Evolutionary conservation across 371 early-diverging fungal genomes (phyloP).

Genomic region (Mortierella sp.): DNA sequence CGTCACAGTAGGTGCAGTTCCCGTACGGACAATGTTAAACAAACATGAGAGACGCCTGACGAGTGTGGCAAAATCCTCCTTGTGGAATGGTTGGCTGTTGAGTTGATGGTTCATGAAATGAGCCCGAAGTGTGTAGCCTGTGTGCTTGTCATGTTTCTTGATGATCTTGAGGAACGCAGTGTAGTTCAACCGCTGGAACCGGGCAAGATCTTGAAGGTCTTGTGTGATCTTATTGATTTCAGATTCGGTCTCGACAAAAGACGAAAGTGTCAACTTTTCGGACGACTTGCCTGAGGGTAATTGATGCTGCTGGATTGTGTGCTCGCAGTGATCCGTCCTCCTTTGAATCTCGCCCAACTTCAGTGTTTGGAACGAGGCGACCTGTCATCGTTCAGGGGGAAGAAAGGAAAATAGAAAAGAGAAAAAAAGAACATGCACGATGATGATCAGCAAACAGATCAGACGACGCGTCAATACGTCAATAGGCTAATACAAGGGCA

Average conservation of each 20-base stretch:
- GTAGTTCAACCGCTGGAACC: conserved; percentile 92
- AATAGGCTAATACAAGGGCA: too few species aligned
- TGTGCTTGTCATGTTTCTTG: conserved; percentile 95
- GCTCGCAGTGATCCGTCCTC: conserved; percentile 85
- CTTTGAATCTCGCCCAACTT: conserved; percentile 84
- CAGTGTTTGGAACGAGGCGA: conserved; percentile 81
- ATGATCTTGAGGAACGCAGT: conserved; percentile 94
- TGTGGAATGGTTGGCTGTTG: conserved; percentile 87
- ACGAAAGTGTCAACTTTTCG: conserved; percentile 48
- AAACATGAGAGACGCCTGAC: conserved; percentile 90
- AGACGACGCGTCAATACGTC: too few species aligned
- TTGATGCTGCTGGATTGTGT: conserved; percentile 70
- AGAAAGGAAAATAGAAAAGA: neutral
- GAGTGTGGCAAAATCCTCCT: conserved; percentile 89
- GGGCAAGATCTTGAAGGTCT: conserved; percentile 88
- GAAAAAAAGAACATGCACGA: neutral
- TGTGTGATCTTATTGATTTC: conserved; percentile 78
- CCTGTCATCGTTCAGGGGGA: conserved; percentile 53
- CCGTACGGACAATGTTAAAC: conserved; percentile 90
- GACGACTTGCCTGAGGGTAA: conserved; percentile 61
- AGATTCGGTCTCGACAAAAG: conserved; percentile 68
- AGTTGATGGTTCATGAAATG: conserved; percentile 85
- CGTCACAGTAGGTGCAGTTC: conserved; percentile 66
- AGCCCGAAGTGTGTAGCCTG: conserved; percentile 82
- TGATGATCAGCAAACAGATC: neutral